A percentile compares a stretch with the other conserved stretches of the same genome.
phyloP scores from a whole-genome alignment of 2,329 filamentous ascomycete genomes.

The Massarina eburnea region DNA sequence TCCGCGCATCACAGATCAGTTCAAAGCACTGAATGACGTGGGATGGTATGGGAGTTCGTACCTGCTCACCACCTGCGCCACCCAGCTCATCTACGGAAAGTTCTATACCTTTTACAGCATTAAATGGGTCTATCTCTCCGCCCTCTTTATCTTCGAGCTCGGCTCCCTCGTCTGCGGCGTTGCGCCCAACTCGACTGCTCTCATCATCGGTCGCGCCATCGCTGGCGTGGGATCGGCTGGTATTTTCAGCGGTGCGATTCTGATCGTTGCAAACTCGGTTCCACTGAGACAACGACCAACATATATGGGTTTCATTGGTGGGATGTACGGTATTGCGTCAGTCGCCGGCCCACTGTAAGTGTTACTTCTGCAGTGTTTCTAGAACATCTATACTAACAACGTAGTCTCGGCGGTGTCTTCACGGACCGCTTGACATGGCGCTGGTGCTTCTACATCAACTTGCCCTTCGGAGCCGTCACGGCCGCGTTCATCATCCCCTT shows the following conservation, averaged over 20 bases:
- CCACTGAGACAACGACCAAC: constrained; percentile 50
- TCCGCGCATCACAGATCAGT: constrained; percentile 52
- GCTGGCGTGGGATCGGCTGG: constrained; percentile 55
- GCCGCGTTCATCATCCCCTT: constrained; percentile 45
- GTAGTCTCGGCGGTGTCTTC: constrained; percentile 48
- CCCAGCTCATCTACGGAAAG: constrained; percentile 44
- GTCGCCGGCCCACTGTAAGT: constrained; percentile 51
- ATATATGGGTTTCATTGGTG: constrained; percentile 53
- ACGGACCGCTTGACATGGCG: constrained; percentile 51
- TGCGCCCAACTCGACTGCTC: constrained; percentile 51
- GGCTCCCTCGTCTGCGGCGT: constrained; percentile 56
- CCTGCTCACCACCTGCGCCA: constrained; percentile 46
- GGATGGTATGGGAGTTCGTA: constrained; percentile 51
- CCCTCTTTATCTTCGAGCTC: constrained; percentile 53
- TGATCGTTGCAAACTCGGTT: constrained; percentile 50
- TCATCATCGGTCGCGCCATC: constrained; percentile 56
- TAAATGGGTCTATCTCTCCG: constrained; percentile 51
- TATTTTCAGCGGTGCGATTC: constrained; percentile 52
- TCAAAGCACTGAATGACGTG: constrained; percentile 49
- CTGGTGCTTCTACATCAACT: constrained; percentile 51
- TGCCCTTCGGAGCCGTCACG: constrained; percentile 53
- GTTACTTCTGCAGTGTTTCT: constrained; percentile 6
- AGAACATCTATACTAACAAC: constrained; percentile 23
- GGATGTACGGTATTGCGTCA: constrained; percentile 52
- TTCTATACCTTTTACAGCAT: constrained; percentile 51